Evolutionary conservation across 768 basidiomycete genomes (phyloP).

Genomic region (Boletus eberwhitei): DNA sequence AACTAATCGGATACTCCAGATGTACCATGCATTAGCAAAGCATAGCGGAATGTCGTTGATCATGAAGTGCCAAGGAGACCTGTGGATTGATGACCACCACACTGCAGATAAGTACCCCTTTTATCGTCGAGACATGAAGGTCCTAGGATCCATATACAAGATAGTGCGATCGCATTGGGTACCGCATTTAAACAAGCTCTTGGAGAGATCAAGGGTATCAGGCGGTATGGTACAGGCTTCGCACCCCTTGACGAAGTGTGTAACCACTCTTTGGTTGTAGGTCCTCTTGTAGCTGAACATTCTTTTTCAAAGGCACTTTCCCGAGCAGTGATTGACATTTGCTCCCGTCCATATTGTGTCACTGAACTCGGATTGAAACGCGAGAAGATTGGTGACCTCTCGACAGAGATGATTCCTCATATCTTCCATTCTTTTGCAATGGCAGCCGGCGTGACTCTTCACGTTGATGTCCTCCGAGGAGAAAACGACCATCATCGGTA

Average conservation of each 20-base stretch:
- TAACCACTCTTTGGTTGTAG: not conserved
- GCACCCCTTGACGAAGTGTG: slow-evolving; percentile 94
- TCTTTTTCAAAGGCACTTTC: slow-evolving; percentile 73
- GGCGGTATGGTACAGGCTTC: slow-evolving; percentile 93
- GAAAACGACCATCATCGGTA: slow-evolving; percentile 98
- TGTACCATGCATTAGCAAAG: slow-evolving; percentile 97
- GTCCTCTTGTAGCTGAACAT: not conserved
- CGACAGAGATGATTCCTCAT: slow-evolving; percentile 98
- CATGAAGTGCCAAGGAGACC: slow-evolving; percentile 90
- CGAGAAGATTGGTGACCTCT: slow-evolving; percentile 92
- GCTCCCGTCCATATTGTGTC: slow-evolving; percentile 94
- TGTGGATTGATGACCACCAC: slow-evolving; percentile 99
- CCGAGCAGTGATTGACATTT: slow-evolving; percentile 96
- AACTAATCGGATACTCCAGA: slow-evolving; percentile 46
- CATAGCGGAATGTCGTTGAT: slow-evolving; percentile 92
- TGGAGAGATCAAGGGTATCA: slow-evolving; percentile 92
- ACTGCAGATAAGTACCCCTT: slow-evolving; percentile 83
- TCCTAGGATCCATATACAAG: slow-evolving; percentile 50
- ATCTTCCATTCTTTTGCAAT: slow-evolving; percentile 98
- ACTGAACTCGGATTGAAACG: slow-evolving; percentile 83
- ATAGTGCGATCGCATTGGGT: slow-evolving; percentile 83
- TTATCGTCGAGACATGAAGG: slow-evolving; percentile 11
- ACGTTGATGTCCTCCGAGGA: slow-evolving; percentile 91
- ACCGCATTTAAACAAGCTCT: slow-evolving; percentile 92
- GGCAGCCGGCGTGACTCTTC: slow-evolving; percentile 89